These are phyloP conservation scores for Tribonema minus DNA, from an alignment of 108 stramenopile species.

Conservation along the genomic window DNA sequence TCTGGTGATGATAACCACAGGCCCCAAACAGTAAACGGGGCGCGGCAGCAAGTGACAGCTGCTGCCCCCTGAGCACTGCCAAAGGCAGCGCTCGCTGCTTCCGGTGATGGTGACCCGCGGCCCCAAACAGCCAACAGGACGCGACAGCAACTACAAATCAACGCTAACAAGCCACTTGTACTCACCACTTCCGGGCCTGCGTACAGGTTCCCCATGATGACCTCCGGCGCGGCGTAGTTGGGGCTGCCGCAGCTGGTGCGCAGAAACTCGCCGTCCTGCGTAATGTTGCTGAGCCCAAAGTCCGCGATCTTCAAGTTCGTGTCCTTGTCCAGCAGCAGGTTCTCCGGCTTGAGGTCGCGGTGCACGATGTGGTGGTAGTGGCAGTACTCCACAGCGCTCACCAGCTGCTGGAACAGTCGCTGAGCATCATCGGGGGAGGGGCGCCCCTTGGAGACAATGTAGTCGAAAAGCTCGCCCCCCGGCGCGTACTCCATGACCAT, in stretches of 20 bases:
- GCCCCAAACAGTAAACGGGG: no score
- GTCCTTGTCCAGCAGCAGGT: slow-evolving; percentile 68
- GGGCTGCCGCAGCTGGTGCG: slow-evolving; percentile 84
- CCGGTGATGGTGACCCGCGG: no score
- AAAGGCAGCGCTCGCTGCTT: neutral
- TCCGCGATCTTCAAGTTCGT: slow-evolving; percentile 98
- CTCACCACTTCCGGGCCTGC: slow-evolving; percentile 97
- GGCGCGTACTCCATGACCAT: slow-evolving; percentile 92
- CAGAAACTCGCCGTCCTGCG: slow-evolving; percentile 96
- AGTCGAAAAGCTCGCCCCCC: slow-evolving; percentile 98
- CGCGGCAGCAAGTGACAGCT: no score
- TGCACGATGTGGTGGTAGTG: no score
- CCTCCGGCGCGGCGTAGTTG: slow-evolving; percentile 99
- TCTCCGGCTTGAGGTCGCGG: no score
- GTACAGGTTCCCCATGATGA: slow-evolving; percentile 94
- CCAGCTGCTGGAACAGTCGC: slow-evolving; percentile 97
- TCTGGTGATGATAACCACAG: no score
- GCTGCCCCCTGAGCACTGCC: no score
- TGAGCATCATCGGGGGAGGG: slow-evolving; percentile 90
- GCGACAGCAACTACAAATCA: neutral
- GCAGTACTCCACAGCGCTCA: slow-evolving; percentile 96
- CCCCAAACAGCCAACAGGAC: no score
- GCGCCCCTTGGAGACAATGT: slow-evolving; percentile 91
- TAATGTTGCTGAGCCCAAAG: slow-evolving; percentile 95
- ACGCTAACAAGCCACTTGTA: no score